Conservation (phyloP, 768 basidiomycete species). For the Termitomyces heimii region DNA sequence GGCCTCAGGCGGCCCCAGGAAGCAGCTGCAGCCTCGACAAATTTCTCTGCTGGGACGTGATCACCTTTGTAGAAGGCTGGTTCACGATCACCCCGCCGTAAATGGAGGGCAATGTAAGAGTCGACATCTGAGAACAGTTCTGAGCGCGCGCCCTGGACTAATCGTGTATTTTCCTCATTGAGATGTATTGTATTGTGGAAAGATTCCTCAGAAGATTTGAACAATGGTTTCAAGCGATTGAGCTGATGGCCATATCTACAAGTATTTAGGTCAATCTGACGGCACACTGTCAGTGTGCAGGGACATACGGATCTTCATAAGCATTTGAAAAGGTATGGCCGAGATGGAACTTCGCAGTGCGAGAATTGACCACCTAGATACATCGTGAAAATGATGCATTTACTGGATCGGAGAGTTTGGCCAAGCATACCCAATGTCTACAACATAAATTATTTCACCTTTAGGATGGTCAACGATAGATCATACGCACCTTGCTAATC, state of each 20-base stretch:
- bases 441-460: background rate
- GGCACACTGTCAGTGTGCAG: background rate
- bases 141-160: slow-evolving; percentile 45
- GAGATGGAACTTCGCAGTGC: slow-evolving; percentile 62
- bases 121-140: slow-evolving; percentile 28
- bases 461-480: background rate
- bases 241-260: slow-evolving; percentile 47
- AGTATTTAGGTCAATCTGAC: background rate
- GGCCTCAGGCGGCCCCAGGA: slow-evolving; percentile 33
- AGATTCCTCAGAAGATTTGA: slow-evolving; percentile 37
- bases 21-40: slow-evolving; percentile 32
- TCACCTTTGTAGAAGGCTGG: slow-evolving; percentile 35
- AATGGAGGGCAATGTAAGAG: slow-evolving; percentile 53
- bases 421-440: slow-evolving; percentile 56
- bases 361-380: slow-evolving; percentile 57
- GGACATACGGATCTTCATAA: slow-evolving; percentile 59
- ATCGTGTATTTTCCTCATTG: slow-evolving; percentile 32
- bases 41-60: slow-evolving; percentile 47
- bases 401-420: background rate
- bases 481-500: slow-evolving; percentile 57
- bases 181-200: slow-evolving; percentile 49
- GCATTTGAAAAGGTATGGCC: slow-evolving; percentile 47
- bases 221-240: slow-evolving; percentile 54
- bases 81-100: slow-evolving; percentile 56
- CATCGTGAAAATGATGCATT: background rate